phyloP scores from a whole-genome alignment of 176 grass and related monocot genomes.

The Triticum dicoccoides region DNA sequence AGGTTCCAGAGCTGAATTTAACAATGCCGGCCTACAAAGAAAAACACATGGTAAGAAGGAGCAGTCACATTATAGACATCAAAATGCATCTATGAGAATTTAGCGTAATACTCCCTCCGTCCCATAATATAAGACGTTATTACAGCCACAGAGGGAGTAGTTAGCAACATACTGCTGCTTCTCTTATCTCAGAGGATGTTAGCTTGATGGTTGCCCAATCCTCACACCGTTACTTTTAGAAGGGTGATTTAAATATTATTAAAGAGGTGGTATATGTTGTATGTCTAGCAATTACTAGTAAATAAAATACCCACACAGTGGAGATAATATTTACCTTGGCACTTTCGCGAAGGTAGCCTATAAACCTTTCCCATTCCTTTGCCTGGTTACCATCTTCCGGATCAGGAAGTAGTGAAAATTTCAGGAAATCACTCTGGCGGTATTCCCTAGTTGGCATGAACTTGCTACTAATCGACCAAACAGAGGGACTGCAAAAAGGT shows the following conservation, averaged over 20 bases:
- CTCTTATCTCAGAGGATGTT: not conserved
- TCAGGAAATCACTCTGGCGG: constrained; percentile 18
- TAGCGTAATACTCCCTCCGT: not conserved
- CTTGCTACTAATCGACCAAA: constrained; percentile 41
- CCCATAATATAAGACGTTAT: no score
- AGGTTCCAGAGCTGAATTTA: constrained; percentile 4
- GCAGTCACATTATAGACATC: not conserved
- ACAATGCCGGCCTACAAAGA: constrained; percentile 45
- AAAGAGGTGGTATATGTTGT: not conserved
- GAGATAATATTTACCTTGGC: constrained; percentile 37
- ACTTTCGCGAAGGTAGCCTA: constrained; percentile 28
- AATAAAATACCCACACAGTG: not conserved
- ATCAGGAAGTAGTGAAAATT: constrained; percentile 44
- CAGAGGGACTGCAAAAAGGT: constrained; percentile 22
- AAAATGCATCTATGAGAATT: constrained; percentile 7
- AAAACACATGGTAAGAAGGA: not conserved
- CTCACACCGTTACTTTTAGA: not conserved
- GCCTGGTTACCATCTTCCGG: constrained; percentile 44
- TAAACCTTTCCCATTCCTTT: constrained; percentile 53
- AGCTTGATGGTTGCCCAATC: not conserved
- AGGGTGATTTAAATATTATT: not conserved
- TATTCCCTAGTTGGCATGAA: constrained; percentile 28
- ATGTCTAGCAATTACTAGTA: not conserved
- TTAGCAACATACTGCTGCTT: not conserved
- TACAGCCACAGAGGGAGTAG: no score